Evolutionary conservation across 768 basidiomycete genomes (phyloP), one percentile per base, ranked within the genome.

Genomic region (Rhodocollybia butyracea): DNA sequence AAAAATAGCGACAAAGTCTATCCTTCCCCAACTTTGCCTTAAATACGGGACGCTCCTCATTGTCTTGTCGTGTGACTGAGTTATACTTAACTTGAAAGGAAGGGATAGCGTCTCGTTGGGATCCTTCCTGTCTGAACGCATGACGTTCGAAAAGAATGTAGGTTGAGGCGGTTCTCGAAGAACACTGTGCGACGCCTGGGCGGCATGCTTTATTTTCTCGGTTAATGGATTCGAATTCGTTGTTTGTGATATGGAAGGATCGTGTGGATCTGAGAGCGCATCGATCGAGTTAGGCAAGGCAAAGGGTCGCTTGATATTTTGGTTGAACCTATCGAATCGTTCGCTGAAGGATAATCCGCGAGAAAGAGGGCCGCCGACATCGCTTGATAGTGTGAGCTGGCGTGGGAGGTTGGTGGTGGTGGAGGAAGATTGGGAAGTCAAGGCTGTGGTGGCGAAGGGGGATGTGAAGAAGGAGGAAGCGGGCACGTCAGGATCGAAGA

Each of bases 1-100:
- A 12, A 88, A 60, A 42, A 98, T 83, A 1, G 96, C 92, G 41
- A 98, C 70, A 59, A 89, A 84, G 67, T 98, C 96, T 53, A 97
- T 88, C 48, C 94, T 75, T 63, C 82, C 89, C 94, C 94, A 98
- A 54, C 89, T 90, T 64, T 98, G 94, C 8, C 96, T 81, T 1
- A 98, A 77, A 67, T 93, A 98, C 0, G 96, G 94, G 2, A 94
- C 76, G 59, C 88, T 86, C 31, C 84, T 75, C 26, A 73, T 71
- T n/a, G 83, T 79, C 60, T 83, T 82, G 52, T 79, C 74, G 57
- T 77, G 80, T 0, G 79, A 71, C 58, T 80, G 71, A 17, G 71
- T 70, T n/a, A 89, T 70, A 62, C 80, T 83, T 39, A 88, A 68
- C 24, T 79, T 76, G 63, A 88, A 88, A 0, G 87, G 86, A 8